phyloP scores from a whole-genome alignment of 768 basidiomycete genomes.

The Leccinum barrowsii region DNA sequence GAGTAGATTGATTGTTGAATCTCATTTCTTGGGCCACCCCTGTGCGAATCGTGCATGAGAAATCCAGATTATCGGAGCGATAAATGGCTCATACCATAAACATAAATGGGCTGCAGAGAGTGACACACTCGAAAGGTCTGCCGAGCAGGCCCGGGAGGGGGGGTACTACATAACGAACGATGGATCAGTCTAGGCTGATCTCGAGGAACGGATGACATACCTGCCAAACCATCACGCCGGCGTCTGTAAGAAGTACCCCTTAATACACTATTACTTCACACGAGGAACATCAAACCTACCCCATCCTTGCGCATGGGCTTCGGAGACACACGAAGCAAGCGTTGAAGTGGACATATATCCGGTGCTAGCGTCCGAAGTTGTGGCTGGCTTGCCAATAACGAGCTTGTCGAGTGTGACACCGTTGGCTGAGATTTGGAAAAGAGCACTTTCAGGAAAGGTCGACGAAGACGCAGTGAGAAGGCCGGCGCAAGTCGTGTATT shows the following conservation, averaged over 20 bases:
- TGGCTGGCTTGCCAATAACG: slow-evolving; percentile 72
- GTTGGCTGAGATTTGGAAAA: slow-evolving; percentile 47
- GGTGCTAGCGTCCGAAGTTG: slow-evolving; percentile 46
- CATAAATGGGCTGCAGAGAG: no score
- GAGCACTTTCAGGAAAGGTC: slow-evolving; percentile 37
- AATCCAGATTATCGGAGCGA: no score
- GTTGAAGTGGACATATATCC: slow-evolving; percentile 53
- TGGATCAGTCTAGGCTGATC: background rate
- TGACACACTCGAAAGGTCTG: no score
- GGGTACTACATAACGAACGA: slow-evolving; percentile 28
- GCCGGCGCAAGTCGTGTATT: slow-evolving; percentile 35
- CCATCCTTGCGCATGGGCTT: slow-evolving; percentile 37
- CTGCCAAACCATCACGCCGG: slow-evolving; percentile 39
- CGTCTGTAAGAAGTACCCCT: slow-evolving; percentile 25
- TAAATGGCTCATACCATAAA: no score
- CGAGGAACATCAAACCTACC: background rate
- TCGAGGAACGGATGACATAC: slow-evolving; percentile 13
- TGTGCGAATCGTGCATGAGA: no score
- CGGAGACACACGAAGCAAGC: slow-evolving; percentile 54
- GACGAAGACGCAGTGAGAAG: slow-evolving; percentile 40
- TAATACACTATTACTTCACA: background rate
- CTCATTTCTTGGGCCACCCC: no score
- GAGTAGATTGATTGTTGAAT: no score
- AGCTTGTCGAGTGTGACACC: slow-evolving; percentile 63
- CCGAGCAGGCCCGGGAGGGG: no score